These are phyloP conservation scores for Jamesozyma lodderae DNA, from an alignment of 805 yeast genomes.

Conservation along the genomic window DNA sequence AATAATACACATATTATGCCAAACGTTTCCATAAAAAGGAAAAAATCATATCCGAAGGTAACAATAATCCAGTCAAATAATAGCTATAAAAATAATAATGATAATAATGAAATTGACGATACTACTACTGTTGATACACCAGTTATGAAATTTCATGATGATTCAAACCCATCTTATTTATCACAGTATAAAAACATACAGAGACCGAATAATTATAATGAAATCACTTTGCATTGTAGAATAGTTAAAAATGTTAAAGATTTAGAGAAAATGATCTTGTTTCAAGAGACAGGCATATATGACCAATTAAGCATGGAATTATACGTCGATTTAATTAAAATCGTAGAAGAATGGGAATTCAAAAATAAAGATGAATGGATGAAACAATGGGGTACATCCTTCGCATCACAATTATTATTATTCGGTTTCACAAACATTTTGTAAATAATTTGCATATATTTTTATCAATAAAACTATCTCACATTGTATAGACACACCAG, in stretches of 20 bases:
- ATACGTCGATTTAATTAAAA: slow-evolving; percentile 46
- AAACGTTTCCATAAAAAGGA: slow-evolving; percentile 23
- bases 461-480: too few relatives aligned
- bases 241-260: slow-evolving; percentile 39
- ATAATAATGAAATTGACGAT: background rate
- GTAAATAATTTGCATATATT: slow-evolving; percentile 21
- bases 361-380: slow-evolving; percentile 38
- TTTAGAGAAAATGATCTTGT: slow-evolving; percentile 31
- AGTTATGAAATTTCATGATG: slow-evolving; percentile 32
- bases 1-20: slow-evolving; percentile 18
- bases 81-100: background rate
- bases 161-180: slow-evolving; percentile 4
- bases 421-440: slow-evolving; percentile 55
- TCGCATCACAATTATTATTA: slow-evolving; percentile 49
- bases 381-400: slow-evolving; percentile 47
- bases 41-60: slow-evolving; percentile 23
- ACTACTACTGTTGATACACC: slow-evolving; percentile 11
- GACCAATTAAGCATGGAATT: slow-evolving; percentile 48
- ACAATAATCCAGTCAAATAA: slow-evolving; percentile 18
- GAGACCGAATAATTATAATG: slow-evolving; percentile 4
- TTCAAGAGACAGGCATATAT: slow-evolving; percentile 36
- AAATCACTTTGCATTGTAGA: slow-evolving; percentile 32
- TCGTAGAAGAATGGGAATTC: slow-evolving; percentile 46
- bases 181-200: slow-evolving; percentile 8
- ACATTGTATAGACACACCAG: too few relatives aligned